Evolutionary conservation across 2,329 filamentous ascomycete species (phyloP).

Genomic region (Aphanocladium album): DNA sequence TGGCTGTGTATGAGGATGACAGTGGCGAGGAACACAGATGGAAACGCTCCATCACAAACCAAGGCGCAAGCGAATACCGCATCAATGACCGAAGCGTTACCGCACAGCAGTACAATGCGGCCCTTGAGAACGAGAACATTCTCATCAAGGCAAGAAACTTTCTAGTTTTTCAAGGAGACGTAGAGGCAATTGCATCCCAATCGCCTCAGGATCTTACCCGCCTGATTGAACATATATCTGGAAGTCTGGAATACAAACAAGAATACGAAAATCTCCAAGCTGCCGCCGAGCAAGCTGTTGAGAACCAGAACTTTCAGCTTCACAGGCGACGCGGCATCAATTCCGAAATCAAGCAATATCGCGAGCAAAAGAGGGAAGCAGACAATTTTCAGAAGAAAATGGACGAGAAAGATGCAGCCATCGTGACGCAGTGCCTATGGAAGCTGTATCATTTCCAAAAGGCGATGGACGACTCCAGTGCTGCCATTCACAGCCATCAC

Average conservation of each 20-base stretch:
- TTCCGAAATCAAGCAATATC: conserved; percentile 95
- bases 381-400: conserved; percentile 90
- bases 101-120: conserved; percentile 88
- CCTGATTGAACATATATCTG: conserved; percentile 95
- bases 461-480: conserved; percentile 85
- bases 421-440: conserved; percentile 92
- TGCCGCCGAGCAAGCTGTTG: conserved; percentile 78
- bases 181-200: conserved; percentile 93
- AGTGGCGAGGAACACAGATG: conserved; percentile 90
- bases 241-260: conserved; percentile 87
- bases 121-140: conserved; percentile 90
- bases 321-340: conserved; percentile 90
- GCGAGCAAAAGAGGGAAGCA: conserved; percentile 92
- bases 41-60: conserved; percentile 89
- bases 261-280: conserved; percentile 90
- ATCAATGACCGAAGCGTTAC: conserved; percentile 91
- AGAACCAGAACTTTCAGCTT: conserved; percentile 84
- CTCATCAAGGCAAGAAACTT: conserved; percentile 98
- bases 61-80: conserved; percentile 88
- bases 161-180: conserved; percentile 95
- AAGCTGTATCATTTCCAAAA: conserved; percentile 94
- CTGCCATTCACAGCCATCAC: conserved; percentile 87
- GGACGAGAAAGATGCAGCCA: conserved; percentile 82
- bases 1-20: conserved; percentile 98
- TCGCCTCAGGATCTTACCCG: conserved; percentile 90